Conservation (phyloP, 495 filamentous ascomycete genomes). For the Neurospora sp. region DNA sequence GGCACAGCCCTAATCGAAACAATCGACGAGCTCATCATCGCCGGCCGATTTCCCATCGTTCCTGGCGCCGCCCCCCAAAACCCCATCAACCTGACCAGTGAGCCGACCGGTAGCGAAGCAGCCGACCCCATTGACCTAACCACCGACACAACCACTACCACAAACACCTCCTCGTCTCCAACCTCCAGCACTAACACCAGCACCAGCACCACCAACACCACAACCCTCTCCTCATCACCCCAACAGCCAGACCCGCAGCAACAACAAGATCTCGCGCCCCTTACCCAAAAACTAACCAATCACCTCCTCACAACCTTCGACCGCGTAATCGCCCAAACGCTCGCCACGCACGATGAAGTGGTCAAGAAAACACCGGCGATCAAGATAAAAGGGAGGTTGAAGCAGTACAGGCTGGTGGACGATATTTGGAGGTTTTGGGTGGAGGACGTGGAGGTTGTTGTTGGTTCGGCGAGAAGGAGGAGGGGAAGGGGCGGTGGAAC, state of each 20-base stretch:
- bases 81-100: neutral
- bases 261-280: neutral
- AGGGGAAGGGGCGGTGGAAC: too few relatives aligned
- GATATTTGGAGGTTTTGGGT: neutral
- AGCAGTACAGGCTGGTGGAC: neutral
- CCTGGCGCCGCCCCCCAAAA: neutral
- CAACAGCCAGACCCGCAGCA: neutral
- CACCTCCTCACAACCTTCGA: neutral
- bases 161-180: neutral
- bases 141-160: neutral
- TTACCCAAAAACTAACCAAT: neutral
- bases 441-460: neutral
- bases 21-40: neutral
- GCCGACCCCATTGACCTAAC: neutral
- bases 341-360: neutral
- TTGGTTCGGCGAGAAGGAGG: neutral
- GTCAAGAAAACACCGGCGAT: neutral
- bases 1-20: neutral
- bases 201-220: neutral
- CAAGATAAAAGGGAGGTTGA: neutral
- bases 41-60: neutral
- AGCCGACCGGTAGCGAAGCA: neutral
- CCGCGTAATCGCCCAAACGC: neutral
- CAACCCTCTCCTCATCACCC: neutral
- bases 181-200: neutral